Conservation (phyloP, 2,329 filamentous ascomycete genomes). For the Penicillium sclerotigenum region DNA sequence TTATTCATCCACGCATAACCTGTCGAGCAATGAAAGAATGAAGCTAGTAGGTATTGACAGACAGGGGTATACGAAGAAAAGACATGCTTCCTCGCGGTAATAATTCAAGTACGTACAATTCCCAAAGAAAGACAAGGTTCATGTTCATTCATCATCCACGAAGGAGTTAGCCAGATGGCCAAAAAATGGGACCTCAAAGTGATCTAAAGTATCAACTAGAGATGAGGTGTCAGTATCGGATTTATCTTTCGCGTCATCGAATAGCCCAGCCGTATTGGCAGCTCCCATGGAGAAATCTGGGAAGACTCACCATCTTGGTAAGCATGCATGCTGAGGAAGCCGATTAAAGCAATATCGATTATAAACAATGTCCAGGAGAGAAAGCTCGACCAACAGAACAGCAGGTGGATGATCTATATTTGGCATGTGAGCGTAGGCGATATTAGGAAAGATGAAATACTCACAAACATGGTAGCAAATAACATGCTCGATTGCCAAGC, state of each 20-base stretch:
- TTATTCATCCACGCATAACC: not conserved
- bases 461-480: constrained; percentile 66
- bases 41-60: constrained; percentile 6
- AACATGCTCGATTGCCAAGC: constrained; percentile 90
- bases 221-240: not conserved
- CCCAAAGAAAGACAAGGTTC: not conserved
- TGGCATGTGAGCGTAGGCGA: constrained; percentile 6
- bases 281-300: not conserved
- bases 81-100: constrained; percentile 9
- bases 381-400: constrained; percentile 80
- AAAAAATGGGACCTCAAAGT: constrained; percentile 85
- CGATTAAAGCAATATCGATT: constrained; percentile 72
- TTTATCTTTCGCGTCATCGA: not conserved
- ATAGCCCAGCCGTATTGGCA: not conserved
- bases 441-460: constrained; percentile 18
- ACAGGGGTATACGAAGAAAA: constrained; percentile 22
- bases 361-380: constrained; percentile 81
- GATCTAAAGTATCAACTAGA: constrained; percentile 58
- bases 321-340: constrained; percentile 70
- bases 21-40: not conserved
- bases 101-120: constrained; percentile 11
- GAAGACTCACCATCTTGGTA: constrained; percentile 71
- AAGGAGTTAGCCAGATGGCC: constrained; percentile 82
- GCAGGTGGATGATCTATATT: constrained; percentile 71
- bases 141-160: constrained; percentile 73